Base-by-base conservation (phyloP, 2,329 filamentous ascomycete species). In the Epichloe coenophiala region DNA sequence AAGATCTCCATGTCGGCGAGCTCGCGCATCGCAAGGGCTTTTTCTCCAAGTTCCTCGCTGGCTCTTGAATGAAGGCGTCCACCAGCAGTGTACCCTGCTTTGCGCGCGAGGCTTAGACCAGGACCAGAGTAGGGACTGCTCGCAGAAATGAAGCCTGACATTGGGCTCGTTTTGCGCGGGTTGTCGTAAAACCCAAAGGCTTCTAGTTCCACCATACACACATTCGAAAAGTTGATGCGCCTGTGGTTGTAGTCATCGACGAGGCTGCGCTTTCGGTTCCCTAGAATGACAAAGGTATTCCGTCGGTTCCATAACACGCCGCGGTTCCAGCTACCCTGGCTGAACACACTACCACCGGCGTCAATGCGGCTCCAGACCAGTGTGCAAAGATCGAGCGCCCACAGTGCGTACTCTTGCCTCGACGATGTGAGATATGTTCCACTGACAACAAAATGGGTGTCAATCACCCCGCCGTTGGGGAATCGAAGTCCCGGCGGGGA, bases 181-280 rank as follows among this genome's bases (percentile, higher is more conserved):
- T 97, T 98, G 63, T 97, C 91, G 65, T 96, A 97, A 42, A 98
- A 82, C 1, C 93, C 93, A 70, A 97, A 98, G 0, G 93, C 90
- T 64, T 98, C 93, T 11, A 98, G 74, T 66, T 98, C 93, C 8
- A 98, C 91, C 76, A 97, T 86, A 65, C 93, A 97, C 31, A 97
- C 82, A 62, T 98, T 94, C 9, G 86, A 87, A 64, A 97, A 98
- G 67, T 98, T 98, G 68, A 98, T 94, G 27, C 93, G 84, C 11
- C 93, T 85, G 62, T 97, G 93, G 63, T 97, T 97, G 68, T 98
- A 98, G 66, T 98, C 93, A 59, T 98, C 91, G 1, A 97, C 91
- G 35, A 98, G 75, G 58, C 87, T 96, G 55, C 93, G 77, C 67
- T 95, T 95, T 38, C 93, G 81, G 65, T 96, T 94, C 45, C 93